A percentile compares a stretch with the other conserved stretches of the same genome.
These are phyloP conservation scores for Solanum hybrid DNA, from an alignment of 305 asterid genomes.

Conservation along the genomic window DNA sequence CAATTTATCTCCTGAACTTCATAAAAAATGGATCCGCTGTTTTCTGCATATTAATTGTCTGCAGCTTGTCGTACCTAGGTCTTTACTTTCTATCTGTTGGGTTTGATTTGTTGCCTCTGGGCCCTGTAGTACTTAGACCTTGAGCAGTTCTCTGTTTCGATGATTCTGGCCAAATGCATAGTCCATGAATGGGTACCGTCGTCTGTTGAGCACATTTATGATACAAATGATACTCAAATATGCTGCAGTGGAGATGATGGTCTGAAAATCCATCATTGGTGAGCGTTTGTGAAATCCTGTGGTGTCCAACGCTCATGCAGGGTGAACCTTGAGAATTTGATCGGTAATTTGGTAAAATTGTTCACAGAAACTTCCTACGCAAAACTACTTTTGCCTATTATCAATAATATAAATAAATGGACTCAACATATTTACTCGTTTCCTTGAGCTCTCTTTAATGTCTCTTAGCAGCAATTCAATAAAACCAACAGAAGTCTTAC, in stretches of 20 bases:
- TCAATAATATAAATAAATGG: neutral
- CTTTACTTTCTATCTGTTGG: neutral
- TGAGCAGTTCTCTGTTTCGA: neutral
- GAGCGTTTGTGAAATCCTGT: neutral
- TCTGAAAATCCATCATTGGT: neutral
- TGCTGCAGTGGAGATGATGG: neutral
- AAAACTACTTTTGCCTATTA: neutral
- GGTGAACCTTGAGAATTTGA: neutral
- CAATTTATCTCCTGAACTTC: neutral
- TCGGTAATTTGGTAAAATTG: neutral
- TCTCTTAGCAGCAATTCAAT: neutral
- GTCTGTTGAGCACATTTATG: neutral
- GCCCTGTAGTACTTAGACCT: neutral
- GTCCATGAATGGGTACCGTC: neutral
- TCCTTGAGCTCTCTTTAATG: neutral
- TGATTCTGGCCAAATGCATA: neutral
- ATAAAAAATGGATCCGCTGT: neutral
- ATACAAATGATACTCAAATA: neutral
- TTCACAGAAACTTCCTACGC: neutral
- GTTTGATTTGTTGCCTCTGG: neutral
- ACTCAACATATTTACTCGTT: neutral
- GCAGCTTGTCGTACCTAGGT: neutral
- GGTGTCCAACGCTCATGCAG: neutral
- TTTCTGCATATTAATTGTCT: neutral
- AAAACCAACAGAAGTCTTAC: neutral